phyloP scores from a whole-genome alignment of 2,329 filamentous ascomycete species.

The Pseudogymnoascus sp. region DNA sequence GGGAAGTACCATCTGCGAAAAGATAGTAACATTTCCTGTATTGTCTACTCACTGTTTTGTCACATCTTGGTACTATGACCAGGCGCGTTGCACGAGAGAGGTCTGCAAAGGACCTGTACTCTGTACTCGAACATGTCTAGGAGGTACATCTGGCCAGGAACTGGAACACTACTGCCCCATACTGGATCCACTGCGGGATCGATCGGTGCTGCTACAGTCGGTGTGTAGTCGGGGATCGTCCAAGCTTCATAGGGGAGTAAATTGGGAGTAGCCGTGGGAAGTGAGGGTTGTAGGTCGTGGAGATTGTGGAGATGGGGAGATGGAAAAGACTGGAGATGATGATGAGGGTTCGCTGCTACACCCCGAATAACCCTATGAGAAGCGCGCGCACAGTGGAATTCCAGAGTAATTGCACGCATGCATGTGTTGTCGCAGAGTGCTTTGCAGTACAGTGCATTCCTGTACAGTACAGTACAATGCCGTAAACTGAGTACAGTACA shows the following conservation, averaged over 20 bases:
- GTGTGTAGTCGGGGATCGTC: slow-evolving; percentile 6
- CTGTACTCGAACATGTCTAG: slow-evolving; percentile 5
- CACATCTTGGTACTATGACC: not conserved
- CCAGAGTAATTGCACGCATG: not conserved
- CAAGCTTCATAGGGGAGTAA: not conserved
- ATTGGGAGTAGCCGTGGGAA: slow-evolving; percentile 2
- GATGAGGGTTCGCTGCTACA: not conserved
- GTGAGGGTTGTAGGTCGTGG: not conserved
- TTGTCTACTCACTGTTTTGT: not conserved
- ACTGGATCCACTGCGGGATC: slow-evolving; percentile 7
- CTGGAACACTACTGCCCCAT: slow-evolving; percentile 2
- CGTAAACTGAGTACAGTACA: not conserved
- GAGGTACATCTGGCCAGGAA: not conserved
- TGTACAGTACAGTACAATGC: not conserved
- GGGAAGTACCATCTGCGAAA: not conserved
- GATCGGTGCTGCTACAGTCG: not conserved
- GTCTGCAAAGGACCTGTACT: not conserved
- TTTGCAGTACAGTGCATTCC: not conserved
- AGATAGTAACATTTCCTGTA: not conserved
- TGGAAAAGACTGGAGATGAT: not conserved
- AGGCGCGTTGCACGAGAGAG: not conserved
- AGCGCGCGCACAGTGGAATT: not conserved
- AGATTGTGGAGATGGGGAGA: not conserved
- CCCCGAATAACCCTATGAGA: not conserved
- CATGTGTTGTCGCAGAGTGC: not conserved